Evolutionary conservation across 179 eudicot genomes (phyloP), one percentile per base, ranked within the genome.

Genomic region (Corrigiola litoralis): DNA sequence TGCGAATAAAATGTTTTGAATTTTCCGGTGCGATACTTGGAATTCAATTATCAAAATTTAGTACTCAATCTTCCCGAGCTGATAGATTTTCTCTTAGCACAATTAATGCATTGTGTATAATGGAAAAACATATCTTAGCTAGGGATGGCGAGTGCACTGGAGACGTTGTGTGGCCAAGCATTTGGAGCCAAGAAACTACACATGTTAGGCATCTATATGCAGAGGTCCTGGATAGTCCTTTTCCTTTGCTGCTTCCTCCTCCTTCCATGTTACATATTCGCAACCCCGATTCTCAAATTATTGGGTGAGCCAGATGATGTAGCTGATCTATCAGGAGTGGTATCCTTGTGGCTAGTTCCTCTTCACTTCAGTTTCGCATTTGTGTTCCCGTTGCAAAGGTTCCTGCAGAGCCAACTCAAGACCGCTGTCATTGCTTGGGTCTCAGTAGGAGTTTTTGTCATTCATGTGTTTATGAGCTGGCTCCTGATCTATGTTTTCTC

Each of bases 351-450:
- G 74, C 65, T 77, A 21, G 68, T 77, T 31, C 81, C 81, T 1
- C 63, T 73, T 5, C 81, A 78, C 70, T 74, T 78, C 63, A 70
- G 75, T 73, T 78, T 78, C 13, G 81, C 81, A 0, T 78, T 78
- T 55, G 58, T 36, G 17, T 74, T 73, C 58, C 73, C 81, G 2
- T n/a, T 75, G 1, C 80, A 79, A 25, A 46, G 83, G 1, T 79
- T 75, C 75, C 52, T 73, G 14, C 78, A 78, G 51, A 66, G 78
- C 67, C 81, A 78, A 47, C 75, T 66, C 17, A 70, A 62, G 67
- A 74, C 75, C 0, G 53, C 41, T 6, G 57, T 70, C 52, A 57
- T 78, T 1, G 81, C 81, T 11, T 78, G 78, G 81, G 62, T 78
- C 1, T 61, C 75, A 2, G 21, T 78, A 1, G 73, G 4, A 0